Evolutionary conservation across 2,329 filamentous ascomycete species (phyloP), one percentile per base, ranked within the genome.

Genomic region (Phaeomoniella chlamydospora): DNA sequence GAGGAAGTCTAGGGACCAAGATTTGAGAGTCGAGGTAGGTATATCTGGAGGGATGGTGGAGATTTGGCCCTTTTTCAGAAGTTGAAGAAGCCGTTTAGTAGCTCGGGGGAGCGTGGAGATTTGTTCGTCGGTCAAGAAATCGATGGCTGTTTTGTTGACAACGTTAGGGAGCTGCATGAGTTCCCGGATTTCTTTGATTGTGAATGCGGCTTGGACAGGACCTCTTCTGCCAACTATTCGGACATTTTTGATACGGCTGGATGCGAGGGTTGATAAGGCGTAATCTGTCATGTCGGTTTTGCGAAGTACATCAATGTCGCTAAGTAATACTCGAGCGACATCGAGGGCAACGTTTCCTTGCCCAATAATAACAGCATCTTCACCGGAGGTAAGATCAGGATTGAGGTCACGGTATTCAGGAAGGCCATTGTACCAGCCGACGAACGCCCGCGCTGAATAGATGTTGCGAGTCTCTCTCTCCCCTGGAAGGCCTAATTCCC

Each of bases 371-470:
- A 94, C 74, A 2, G 84, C 90, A 41, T 87, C 78, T 35, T 94
- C 84, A 1, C 80, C 81, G 6, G 67, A 64, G 1, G 74, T 71
- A 16, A 96, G 67, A 50, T 85, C 72, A 0, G 86, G 82, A n/a
- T 70, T 63, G 5, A 94, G 61, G 46, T 70, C 57, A 14, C 79
- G 71, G 51, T 82, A 82, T 47, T 92, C 82, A 0, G 90, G 90
- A 2, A 94, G 68, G 2, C 90, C 90, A 56, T 98, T 98, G 58
- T 98, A 98, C 90, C 90, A 98, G 13, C 87, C 90, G 1, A 98
- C 90, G 54, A 96, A 94, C 29, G 86, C 80, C 17, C 90, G 74
- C 2, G 90, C 90, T 5, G 87, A 94, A 53, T 86, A 80, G 33
- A 50, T 45, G 16, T 68, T 64, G 4, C 90, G 61, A 4, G 59